phyloP scores from a whole-genome alignment of 805 yeast genomes.

The Yarrowia sp. region DNA sequence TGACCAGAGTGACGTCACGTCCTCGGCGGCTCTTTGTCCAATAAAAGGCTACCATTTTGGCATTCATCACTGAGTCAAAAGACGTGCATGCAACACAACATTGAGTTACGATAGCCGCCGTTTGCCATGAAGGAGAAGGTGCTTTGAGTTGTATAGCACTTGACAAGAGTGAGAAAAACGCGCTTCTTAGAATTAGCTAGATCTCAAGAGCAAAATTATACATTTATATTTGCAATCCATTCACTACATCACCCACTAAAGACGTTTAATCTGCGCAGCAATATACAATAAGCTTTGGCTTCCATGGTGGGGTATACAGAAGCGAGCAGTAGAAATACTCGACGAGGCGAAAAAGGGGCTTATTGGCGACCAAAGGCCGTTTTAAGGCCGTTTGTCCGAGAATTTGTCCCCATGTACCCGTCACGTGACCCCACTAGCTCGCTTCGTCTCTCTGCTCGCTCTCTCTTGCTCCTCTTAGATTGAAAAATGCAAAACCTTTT shows the following conservation, averaged over 20 bases:
- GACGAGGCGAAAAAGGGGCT: too few relatives aligned
- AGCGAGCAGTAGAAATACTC: too few relatives aligned
- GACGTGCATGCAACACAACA: background rate
- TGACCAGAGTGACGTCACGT: background rate
- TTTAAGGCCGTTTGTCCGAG: too few relatives aligned
- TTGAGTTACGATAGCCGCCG: slow-evolving; percentile 19
- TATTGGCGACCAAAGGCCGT: too few relatives aligned
- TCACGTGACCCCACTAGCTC: background rate
- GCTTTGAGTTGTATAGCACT: too few relatives aligned
- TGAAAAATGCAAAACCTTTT: background rate
- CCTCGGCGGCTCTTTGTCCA: too few relatives aligned
- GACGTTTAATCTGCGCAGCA: background rate
- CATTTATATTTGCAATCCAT: background rate
- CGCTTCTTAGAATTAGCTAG: too few relatives aligned
- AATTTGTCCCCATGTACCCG: too few relatives aligned
- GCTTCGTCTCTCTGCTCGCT: background rate
- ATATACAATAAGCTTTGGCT: background rate
- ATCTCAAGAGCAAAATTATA: background rate
- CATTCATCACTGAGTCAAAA: slow-evolving; percentile 8
- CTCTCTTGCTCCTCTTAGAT: slow-evolving; percentile 5
- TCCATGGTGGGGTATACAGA: background rate
- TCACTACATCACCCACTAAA: background rate
- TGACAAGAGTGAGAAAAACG: too few relatives aligned
- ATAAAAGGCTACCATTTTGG: background rate
- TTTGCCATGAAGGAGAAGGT: background rate